Conservation (phyloP, 176 grass and related monocot genomes). For the Tillandsia leiboldiana region DNA sequence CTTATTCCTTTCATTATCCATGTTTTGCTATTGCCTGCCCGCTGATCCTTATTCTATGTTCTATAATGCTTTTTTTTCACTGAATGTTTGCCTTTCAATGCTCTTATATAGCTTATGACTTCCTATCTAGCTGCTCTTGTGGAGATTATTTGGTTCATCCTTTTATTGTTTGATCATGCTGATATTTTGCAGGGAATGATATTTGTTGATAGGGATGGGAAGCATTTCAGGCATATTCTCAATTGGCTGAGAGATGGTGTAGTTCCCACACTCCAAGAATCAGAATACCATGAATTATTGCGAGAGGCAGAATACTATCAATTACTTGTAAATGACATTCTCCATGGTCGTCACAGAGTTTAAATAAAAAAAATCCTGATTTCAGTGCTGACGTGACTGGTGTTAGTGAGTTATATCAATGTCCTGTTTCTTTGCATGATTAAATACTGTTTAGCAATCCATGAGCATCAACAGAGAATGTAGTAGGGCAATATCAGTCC, state of each 20-base stretch:
- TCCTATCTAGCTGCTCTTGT: not conserved
- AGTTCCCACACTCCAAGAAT: constrained; percentile 44
- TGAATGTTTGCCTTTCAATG: no score
- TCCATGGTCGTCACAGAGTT: not conserved
- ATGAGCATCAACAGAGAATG: no score
- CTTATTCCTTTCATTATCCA: constrained; percentile 1
- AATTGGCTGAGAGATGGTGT: constrained; percentile 83
- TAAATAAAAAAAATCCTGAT: not conserved
- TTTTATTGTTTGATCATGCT: not conserved
- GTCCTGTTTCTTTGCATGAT: not conserved
- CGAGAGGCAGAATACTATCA: constrained; percentile 92
- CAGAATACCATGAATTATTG: constrained; percentile 55
- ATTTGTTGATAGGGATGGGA: constrained; percentile 89
- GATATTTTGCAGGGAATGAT: constrained; percentile 50
- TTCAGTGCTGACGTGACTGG: not conserved
- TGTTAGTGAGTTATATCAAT: not conserved
- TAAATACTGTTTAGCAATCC: no score
- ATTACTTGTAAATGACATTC: constrained; percentile 40
- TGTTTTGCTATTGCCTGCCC: not conserved
- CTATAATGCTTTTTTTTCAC: no score
- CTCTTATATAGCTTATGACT: not conserved
- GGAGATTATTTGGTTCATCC: not conserved
- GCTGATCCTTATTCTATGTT: no score
- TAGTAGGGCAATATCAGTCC: no score
- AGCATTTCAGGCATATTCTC: constrained; percentile 81